Conservation (phyloP, 1,139 yeast genomes). For the Fermentozyma sake region DNA sequence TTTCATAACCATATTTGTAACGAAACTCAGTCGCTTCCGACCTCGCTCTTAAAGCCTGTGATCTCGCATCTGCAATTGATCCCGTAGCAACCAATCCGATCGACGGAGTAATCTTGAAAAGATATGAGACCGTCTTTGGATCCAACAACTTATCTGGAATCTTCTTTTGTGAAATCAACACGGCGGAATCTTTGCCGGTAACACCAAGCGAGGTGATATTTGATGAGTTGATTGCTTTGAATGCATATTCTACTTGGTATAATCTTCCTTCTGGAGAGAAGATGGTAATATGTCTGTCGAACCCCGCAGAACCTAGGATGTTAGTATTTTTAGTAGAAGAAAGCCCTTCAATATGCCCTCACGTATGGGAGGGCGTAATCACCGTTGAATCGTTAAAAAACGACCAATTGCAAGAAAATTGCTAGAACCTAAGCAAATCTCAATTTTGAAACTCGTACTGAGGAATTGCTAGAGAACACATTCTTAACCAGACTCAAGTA, state of each 20-base stretch:
- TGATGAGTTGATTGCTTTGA: constrained; percentile 92
- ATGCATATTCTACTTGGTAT: constrained; percentile 96
- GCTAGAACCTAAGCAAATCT: too few species aligned
- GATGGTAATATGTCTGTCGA: constrained; percentile 96
- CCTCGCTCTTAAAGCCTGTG: constrained; percentile 86
- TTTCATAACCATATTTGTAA: constrained; percentile 91
- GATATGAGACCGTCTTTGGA: constrained; percentile 75
- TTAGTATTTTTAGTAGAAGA: constrained; percentile 7
- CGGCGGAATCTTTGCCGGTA: constrained; percentile 86
- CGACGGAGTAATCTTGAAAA: constrained; percentile 74
- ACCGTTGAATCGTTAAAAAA: too few species aligned
- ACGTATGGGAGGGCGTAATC: too few species aligned
- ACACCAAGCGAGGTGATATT: constrained; percentile 87
- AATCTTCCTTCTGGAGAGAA: constrained; percentile 98
- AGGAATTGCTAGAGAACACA: too few species aligned
- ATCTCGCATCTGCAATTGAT: constrained; percentile 92
- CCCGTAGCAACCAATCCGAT: constrained; percentile 95
- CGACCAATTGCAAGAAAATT: too few species aligned
- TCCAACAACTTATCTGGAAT: constrained; percentile 93
- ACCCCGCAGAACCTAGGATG: constrained; percentile 71
- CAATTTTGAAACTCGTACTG: too few species aligned
- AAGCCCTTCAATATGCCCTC: too few species aligned
- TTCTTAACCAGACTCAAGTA: too few species aligned
- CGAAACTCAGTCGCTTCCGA: constrained; percentile 93
- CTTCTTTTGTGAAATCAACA: constrained; percentile 88